Evolutionary conservation across 805 yeast genomes (phyloP).

Genomic region (Tetrapisispora nanseiensis): DNA sequence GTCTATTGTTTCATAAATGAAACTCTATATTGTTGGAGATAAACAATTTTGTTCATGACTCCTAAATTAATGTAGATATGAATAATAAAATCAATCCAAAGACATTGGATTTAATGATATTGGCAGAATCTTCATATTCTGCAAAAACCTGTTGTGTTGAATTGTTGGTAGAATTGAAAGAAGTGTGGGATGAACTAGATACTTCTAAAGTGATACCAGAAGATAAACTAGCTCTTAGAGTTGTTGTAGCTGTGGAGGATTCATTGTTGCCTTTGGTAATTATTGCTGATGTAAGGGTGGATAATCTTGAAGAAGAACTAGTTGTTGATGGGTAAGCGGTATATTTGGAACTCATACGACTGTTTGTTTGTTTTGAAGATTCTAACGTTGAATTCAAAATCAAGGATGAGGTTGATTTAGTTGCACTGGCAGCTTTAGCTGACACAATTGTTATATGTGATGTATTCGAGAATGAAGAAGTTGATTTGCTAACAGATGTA

Average conservation of each 20-base stretch:
- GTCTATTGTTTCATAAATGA: not conserved
- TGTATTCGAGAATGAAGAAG: no score
- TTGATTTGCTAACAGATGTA: no score
- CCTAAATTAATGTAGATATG: constrained; percentile 2
- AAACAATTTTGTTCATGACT: no score
- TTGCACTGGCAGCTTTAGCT: no score
- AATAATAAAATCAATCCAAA: constrained; percentile 5
- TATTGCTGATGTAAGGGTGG: not conserved
- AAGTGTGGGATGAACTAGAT: not conserved
- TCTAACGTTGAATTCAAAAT: no score
- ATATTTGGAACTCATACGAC: no score
- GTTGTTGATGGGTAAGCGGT: no score
- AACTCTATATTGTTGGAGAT: no score
- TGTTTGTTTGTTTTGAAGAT: no score
- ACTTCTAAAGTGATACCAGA: not conserved
- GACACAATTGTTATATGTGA: no score
- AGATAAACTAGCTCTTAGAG: not conserved
- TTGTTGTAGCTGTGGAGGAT: not conserved
- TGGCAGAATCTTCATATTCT: constrained; percentile 12
- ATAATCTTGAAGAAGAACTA: not conserved
- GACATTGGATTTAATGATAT: constrained; percentile 8
- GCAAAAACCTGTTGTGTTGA: not conserved
- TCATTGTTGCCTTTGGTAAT: not conserved
- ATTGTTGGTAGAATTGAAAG: not conserved
- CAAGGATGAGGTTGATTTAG: no score